A percentile compares a stretch with the other conserved stretches of the same genome.
Evolutionary conservation across 768 basidiomycete genomes (phyloP).

Genomic region (Mycena haematopus): DNA sequence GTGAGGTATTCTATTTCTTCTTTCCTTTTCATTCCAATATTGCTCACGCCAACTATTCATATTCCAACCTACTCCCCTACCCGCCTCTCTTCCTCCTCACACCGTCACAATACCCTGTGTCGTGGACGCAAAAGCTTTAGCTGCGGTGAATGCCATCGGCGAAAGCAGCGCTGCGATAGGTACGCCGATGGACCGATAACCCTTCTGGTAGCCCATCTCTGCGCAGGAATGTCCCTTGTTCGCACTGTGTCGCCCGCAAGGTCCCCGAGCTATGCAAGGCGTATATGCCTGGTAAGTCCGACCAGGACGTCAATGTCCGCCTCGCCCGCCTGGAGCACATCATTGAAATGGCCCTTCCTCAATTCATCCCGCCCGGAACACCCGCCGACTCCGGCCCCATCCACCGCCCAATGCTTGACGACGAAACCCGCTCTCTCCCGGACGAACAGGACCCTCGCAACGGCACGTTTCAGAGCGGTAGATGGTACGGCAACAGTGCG

Average conservation of each 20-base stretch:
- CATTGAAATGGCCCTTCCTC: conserved; percentile 79
- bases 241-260: conserved; percentile 81
- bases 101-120: no score
- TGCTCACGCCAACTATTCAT: no score
- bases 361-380: conserved; percentile 60
- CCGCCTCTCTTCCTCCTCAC: no score
- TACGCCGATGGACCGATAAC: conserved; percentile 33
- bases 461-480: conserved; percentile 82
- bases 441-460: conserved; percentile 81
- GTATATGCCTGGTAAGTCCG: conserved; percentile 86
- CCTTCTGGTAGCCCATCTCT: background rate
- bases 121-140: no score
- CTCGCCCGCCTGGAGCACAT: conserved; percentile 82
- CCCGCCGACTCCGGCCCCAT: conserved; percentile 38
- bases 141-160: conserved; percentile 86
- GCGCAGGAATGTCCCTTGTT: conserved; percentile 28
- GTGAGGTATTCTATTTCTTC: no score
- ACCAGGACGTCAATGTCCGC: conserved; percentile 80
- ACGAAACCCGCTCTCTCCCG: conserved; percentile 72
- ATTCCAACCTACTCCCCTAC: no score
- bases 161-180: conserved; percentile 92
- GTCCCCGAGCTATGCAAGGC: conserved; percentile 89
- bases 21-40: no score
- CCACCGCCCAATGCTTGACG: conserved; percentile 59
- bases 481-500: conserved; percentile 86